Percentiles rank a stretch among this genome's conserved stretches.
These are phyloP conservation scores for Plasmodium malariae DNA, from an alignment of 169 alveolate genomes.

Conservation along the genomic window DNA sequence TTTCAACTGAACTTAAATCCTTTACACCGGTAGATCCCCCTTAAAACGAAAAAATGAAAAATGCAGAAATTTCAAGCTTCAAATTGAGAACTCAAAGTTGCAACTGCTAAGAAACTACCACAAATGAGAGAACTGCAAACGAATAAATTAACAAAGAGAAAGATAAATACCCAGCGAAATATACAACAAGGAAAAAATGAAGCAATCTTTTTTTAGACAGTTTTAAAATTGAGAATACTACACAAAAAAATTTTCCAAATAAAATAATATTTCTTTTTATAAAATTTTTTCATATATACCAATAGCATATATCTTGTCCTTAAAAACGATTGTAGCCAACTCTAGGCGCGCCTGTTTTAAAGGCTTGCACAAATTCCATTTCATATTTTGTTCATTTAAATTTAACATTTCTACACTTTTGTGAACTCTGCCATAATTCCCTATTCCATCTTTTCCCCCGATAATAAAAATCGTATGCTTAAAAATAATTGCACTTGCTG, in stretches of 20 bases:
- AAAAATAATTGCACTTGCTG: constrained; percentile 70
- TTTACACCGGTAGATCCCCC: constrained; percentile 75
- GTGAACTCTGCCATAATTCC: constrained; percentile 68
- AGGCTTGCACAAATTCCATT: constrained; percentile 59
- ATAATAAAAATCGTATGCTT: constrained; percentile 44
- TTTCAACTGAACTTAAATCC: constrained; percentile 64
- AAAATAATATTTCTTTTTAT: no score
- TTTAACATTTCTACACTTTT: constrained; percentile 75
- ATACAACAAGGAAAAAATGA: background rate
- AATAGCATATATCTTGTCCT: constrained; percentile 66
- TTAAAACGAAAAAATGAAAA: constrained; percentile 9
- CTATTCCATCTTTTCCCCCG: constrained; percentile 77
- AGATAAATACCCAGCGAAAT: background rate
- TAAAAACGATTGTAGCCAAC: constrained; percentile 43
- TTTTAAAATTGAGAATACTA: background rate
- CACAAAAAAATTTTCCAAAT: background rate
- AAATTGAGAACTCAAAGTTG: background rate
- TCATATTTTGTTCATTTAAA: constrained; percentile 69
- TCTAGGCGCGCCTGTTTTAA: constrained; percentile 73
- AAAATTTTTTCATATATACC: constrained; percentile 49
- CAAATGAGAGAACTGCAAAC: no score
- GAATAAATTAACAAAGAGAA: no score
- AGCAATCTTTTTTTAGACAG: background rate
- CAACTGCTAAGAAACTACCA: no score
- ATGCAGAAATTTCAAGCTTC: background rate